Base-by-base conservation (phyloP, 768 basidiomycete genomes). In the Termitomyces sp. region DNA sequence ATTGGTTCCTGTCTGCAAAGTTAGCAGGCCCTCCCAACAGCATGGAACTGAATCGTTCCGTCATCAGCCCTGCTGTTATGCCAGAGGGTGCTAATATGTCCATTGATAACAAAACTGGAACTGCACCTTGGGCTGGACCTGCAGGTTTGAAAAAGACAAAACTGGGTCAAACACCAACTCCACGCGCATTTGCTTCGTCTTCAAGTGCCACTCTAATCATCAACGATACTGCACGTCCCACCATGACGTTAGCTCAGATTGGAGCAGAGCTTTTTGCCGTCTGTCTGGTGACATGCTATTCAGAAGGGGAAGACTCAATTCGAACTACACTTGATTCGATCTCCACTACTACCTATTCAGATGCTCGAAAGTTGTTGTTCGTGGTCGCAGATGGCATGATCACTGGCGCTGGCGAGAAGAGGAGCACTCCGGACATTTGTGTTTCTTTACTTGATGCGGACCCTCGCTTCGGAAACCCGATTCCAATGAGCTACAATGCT, bases 331-430 rank as follows among this genome's bases (percentile, higher is more conserved):
- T 98, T 54, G 97, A 98, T 71, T 91, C 94, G 3, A 93, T 99
- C 58, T 95, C 96, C 0, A 74, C 73, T 40, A 98, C 97, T 4
- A 87, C 81, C 4, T 99, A 98, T 70, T 92, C 93, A 5, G 97
- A 98, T 73, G 77, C 84, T 43, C 80, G 97, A 58, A 99, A 99
- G 69, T 77, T 99, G 22, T 71, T 99, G 49, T 95, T 98, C 70
- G 78, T 99, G 57, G 89, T 99, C 12, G 94, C 94, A 48, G 97
- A 99, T 70, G 97, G 97, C 1, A 97, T 99, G 93, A 94, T 99
- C 63, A 98, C 96, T 0, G 97, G 97, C 35, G 89, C 88, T 4
- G 97, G 97, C 36, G 97, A 98, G 78, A 96, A 94, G 75, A 79
- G 77, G 65, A 94, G 92, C 61, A 99, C 97, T 7, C 97, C 97